Conservation (phyloP, 2,329 filamentous ascomycete species). For the Colletotrichum sp. region DNA sequence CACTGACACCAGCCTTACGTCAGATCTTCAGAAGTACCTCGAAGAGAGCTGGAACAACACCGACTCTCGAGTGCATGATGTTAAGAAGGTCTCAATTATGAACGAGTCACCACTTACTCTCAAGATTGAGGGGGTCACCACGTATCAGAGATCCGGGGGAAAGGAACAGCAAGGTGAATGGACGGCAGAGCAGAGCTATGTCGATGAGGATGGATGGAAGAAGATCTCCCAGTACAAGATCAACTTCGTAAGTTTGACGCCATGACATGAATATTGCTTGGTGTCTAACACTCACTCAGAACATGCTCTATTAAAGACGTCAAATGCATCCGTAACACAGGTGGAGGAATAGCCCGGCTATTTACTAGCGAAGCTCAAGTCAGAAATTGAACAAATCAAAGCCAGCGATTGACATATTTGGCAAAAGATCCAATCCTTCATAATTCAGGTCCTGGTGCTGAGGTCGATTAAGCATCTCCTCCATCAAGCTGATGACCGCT, state of each 20-base stretch:
- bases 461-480: background rate
- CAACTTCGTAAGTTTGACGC: background rate
- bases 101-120: background rate
- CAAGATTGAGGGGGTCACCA: background rate
- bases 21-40: background rate
- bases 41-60: background rate
- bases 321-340: fast-evolving
- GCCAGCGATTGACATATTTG: background rate
- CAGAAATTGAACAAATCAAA: background rate
- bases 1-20: background rate
- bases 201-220: background rate
- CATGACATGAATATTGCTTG: background rate
- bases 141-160: background rate
- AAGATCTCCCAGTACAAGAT: background rate
- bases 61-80: background rate
- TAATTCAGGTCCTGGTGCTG: background rate
- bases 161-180: background rate
- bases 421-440: background rate
- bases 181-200: background rate
- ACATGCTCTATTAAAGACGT: background rate
- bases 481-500: background rate
- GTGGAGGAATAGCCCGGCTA: background rate
- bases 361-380: background rate
- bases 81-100: background rate
- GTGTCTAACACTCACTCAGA: background rate